phyloP scores from a whole-genome alignment of 306 rosid species.

The Glycine tomentella region DNA sequence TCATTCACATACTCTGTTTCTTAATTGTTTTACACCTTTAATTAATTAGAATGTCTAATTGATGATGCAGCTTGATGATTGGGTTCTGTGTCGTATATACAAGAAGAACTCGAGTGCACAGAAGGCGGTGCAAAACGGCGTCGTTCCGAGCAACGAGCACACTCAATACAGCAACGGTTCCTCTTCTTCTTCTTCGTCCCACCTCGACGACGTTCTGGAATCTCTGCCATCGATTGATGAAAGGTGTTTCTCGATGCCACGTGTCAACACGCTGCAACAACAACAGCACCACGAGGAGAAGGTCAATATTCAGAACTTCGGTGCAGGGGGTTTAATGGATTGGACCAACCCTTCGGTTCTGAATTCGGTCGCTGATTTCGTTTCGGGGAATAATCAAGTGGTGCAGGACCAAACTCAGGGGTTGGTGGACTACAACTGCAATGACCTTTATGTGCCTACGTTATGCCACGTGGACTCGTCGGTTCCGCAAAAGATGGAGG shows the following conservation, averaged over 20 bases:
- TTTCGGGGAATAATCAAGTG: conserved; percentile 28
- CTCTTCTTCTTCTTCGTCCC: conserved; percentile 68
- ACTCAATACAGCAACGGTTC: conserved; percentile 70
- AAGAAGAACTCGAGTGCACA: conserved; percentile 73
- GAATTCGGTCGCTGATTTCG: conserved; percentile 58
- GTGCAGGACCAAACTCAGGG: conserved; percentile 51
- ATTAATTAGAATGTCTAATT: too few species aligned
- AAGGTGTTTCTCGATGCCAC: conserved; percentile 63
- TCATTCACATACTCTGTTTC: too few species aligned
- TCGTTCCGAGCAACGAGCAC: conserved; percentile 61
- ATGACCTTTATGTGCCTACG: conserved; percentile 62
- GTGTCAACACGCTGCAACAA: conserved; percentile 57
- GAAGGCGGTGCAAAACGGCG: conserved; percentile 44
- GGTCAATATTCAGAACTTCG: conserved; percentile 52
- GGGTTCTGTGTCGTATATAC: conserved; percentile 95
- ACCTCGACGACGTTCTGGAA: conserved; percentile 79
- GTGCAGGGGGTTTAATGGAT: conserved; percentile 48
- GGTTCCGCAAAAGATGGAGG: conserved; percentile 53
- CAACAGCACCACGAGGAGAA: conserved; percentile 28
- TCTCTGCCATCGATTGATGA: conserved; percentile 73
- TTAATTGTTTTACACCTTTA: too few species aligned
- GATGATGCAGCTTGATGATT: conserved; percentile 73
- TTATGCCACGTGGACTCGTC: conserved; percentile 52
- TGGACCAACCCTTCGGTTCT: conserved; percentile 69
- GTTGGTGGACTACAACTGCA: conserved; percentile 40